These are phyloP conservation scores for Opeltia flavorubescens DNA, from an alignment of 495 filamentous ascomycete species.

Conservation along the genomic window DNA sequence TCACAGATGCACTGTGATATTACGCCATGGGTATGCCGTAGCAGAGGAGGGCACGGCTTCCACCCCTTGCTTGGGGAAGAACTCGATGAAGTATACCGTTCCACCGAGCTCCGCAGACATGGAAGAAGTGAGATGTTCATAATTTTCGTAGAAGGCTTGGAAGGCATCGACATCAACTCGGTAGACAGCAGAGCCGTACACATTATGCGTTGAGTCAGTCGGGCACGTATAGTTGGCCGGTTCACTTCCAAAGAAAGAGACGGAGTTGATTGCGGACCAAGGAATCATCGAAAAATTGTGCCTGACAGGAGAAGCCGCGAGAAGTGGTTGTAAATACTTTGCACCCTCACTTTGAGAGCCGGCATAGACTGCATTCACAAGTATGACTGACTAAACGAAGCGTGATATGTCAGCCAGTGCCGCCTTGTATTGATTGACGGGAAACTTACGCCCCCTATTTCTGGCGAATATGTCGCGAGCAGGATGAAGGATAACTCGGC, in stretches of 20 bases:
- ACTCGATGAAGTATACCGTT: conserved; percentile 7
- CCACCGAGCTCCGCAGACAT: conserved; percentile 2
- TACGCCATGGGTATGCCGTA: conserved; percentile 24
- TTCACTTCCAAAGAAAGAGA: conserved; percentile 6
- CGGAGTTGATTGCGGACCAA: conserved; percentile 8
- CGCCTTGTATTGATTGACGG: not conserved
- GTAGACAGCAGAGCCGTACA: conserved; percentile 6
- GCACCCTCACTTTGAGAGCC: conserved; percentile 8
- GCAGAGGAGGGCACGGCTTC: conserved; percentile 11
- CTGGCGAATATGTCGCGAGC: conserved; percentile 2
- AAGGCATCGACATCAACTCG: conserved; percentile 7
- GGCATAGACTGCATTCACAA: conserved; percentile 9
- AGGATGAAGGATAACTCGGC: conserved; percentile 11
- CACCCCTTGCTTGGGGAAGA: conserved; percentile 20
- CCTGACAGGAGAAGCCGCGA: conserved; percentile 3
- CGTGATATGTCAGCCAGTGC: not conserved
- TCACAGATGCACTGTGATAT: conserved; percentile 19
- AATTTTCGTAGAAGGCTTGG: conserved; percentile 13
- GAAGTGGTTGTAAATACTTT: conserved; percentile 8
- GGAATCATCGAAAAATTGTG: conserved; percentile 9
- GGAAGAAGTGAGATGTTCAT: conserved; percentile 6
- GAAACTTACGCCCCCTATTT: conserved; percentile 4
- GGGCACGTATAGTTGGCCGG: conserved; percentile 4
- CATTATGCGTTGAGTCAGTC: conserved; percentile 3
- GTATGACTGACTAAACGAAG: conserved; percentile 5